A percentile compares a stretch with the other conserved stretches of the same genome.
phyloP scores from a whole-genome alignment of 495 filamentous ascomycete genomes.

The Penicillium robsamsonii region DNA sequence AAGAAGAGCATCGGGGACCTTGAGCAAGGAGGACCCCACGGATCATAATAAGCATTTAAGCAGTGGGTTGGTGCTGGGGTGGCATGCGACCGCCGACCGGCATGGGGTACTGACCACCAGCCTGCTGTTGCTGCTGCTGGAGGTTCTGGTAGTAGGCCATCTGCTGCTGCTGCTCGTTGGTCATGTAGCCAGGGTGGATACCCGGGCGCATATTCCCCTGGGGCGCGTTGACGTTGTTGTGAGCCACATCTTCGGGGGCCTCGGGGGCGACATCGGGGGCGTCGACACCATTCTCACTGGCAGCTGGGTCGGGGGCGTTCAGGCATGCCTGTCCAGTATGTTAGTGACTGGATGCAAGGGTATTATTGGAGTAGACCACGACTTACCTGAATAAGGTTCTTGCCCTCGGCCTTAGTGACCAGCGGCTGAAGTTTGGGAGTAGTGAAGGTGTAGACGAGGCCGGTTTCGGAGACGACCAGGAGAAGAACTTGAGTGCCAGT shows the following conservation, averaged over 20 bases:
- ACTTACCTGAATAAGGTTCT: conserved; percentile 97
- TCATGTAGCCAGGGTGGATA: conserved; percentile 54
- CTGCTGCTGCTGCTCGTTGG: conserved; percentile 56
- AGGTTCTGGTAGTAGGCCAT: conserved; percentile 59
- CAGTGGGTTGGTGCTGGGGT: conserved; percentile 52
- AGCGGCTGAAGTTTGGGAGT: conserved; percentile 98
- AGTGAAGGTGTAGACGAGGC: conserved; percentile 98
- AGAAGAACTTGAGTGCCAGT: conserved; percentile 97
- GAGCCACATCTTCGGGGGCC: conserved; percentile 55
- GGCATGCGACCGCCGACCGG: conserved; percentile 56
- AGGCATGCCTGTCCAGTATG: conserved; percentile 70
- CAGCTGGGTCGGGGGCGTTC: conserved; percentile 94
- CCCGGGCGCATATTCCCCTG: conserved; percentile 52
- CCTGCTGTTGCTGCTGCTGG: conserved; percentile 56
- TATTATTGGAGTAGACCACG: not conserved
- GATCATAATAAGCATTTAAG: conserved; percentile 41
- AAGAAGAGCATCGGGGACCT: conserved; percentile 51
- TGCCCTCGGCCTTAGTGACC: conserved; percentile 98
- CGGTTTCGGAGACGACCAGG: conserved; percentile 96
- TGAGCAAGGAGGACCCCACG: conserved; percentile 14
- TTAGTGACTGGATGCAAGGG: not conserved
- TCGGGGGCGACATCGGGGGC: conserved; percentile 54
- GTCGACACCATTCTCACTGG: conserved; percentile 88
- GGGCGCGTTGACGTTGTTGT: conserved; percentile 52
- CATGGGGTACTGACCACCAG: conserved; percentile 56